Evolutionary conservation across 2,329 filamentous ascomycete genomes (phyloP).

Genomic region (Exserohilum turcica): DNA sequence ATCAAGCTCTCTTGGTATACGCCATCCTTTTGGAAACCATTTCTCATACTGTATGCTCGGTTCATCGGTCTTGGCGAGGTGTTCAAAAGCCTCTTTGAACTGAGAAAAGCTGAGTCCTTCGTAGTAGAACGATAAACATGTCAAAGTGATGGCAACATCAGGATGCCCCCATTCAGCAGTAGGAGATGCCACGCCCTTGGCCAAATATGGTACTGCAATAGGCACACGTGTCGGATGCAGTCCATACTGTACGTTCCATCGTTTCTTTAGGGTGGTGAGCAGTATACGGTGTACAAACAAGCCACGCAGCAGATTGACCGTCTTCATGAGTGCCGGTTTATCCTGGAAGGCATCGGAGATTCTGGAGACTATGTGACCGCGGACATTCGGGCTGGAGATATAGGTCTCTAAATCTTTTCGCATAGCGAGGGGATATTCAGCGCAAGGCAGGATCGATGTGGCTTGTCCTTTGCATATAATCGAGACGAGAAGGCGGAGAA

Average conservation of each 20-base stretch:
- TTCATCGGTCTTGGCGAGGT: constrained; percentile 62
- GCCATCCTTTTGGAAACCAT: constrained; percentile 54
- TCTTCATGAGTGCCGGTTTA: constrained; percentile 50
- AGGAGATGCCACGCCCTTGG: constrained; percentile 67
- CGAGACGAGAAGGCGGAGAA: constrained; percentile 37
- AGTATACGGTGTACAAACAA: constrained; percentile 66
- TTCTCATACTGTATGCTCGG: constrained; percentile 62
- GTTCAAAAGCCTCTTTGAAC: constrained; percentile 57
- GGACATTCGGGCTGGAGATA: constrained; percentile 37
- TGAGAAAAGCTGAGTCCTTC: constrained; percentile 59
- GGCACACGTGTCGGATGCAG: constrained; percentile 56
- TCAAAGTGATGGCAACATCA: constrained; percentile 55
- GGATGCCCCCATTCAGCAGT: constrained; percentile 72
- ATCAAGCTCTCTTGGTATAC: constrained; percentile 54
- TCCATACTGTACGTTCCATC: constrained; percentile 69
- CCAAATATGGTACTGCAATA: constrained; percentile 67
- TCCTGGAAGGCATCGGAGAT: constrained; percentile 42
- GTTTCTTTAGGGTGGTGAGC: constrained; percentile 63
- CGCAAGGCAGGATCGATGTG: constrained; percentile 32
- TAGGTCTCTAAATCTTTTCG: constrained; percentile 39
- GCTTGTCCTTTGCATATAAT: constrained; percentile 41
- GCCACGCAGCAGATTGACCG: constrained; percentile 65
- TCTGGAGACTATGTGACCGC: constrained; percentile 13
- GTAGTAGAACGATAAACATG: constrained; percentile 66
- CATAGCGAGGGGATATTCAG: constrained; percentile 14